Base-by-base conservation (phyloP, 1,284 basidiomycete genomes). In the Schizophyllum commune region DNA sequence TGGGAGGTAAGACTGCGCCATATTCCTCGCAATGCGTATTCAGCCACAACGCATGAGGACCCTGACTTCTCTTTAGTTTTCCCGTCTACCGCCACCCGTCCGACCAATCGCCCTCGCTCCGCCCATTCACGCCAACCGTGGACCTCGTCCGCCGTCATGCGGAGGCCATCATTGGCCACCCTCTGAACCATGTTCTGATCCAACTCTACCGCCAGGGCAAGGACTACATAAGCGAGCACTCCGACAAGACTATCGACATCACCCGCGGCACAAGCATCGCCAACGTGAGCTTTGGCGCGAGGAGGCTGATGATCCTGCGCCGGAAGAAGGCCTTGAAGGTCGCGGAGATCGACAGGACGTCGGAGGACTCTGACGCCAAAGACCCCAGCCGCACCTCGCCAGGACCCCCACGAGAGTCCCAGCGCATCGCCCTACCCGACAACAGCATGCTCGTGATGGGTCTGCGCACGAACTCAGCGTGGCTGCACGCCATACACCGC, bases 171-270 rank as follows among this genome's bases (percentile, higher is more conserved):
- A 67, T 83, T 19, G 62, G 74, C 51, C 52, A 61, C 52, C 61
- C 62, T 32, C 57, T 91, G 11, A 91, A 91, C 68, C 89, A 91
- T 64, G 89, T 87, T 47, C 79, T 91, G 33, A 89, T 91, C 60
- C 89, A 91, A 69, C 79, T 82, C 68, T 91, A 91, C 69, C 86
- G 89, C 61, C 78, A 77, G 15, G 89, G 89, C 8, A 81, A 81
- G 34, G 89, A 91, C 71, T 89, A 87, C 71, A 91, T 91, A 65
- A 89, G 87, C 0, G 89, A 91, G 68, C 89, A 91, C 70, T 87
- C 86, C 0, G 89, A 91, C 72, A 91, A 91, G 75, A 91, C 89
- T 4, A 80, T 91, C 66, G 89, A 91, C 69, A 79, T 91, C 64
- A 82, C 87, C 1, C 80, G 76, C 17, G 85, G 83, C 39, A 86